Conservation (phyloP, 2,329 filamentous ascomycete genomes). For the Hypoxylon sp. region DNA sequence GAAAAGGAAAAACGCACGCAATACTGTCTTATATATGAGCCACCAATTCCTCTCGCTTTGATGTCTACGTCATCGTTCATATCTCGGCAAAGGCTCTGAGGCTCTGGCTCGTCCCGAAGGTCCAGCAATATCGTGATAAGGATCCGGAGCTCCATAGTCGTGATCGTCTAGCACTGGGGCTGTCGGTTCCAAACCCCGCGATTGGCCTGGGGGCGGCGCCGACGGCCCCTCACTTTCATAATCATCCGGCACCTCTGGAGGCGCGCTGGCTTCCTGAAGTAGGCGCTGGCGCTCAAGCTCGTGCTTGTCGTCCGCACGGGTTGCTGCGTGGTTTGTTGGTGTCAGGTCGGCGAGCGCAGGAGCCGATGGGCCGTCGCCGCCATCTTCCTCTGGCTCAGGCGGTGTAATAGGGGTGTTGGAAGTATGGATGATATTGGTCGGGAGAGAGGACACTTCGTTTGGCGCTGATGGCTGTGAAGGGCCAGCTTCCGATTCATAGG, state of each 20-base stretch:
- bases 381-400: slow-evolving; percentile 45
- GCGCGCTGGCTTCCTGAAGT: slow-evolving; percentile 74
- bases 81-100: slow-evolving; percentile 53
- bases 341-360: slow-evolving; percentile 40
- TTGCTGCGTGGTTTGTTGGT: slow-evolving; percentile 54
- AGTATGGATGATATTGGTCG: slow-evolving; percentile 17
- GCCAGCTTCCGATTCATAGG: slow-evolving; percentile 52
- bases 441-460: slow-evolving; percentile 24
- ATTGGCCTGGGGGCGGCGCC: slow-evolving; percentile 36
- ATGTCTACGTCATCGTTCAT: slow-evolving; percentile 51
- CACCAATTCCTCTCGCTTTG: not conserved
- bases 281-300: slow-evolving; percentile 78
- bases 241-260: slow-evolving; percentile 69
- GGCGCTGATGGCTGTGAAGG: slow-evolving; percentile 57
- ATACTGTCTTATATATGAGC: slow-evolving; percentile 1
- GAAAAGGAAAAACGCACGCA: slow-evolving; percentile 4
- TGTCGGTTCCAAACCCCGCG: slow-evolving; percentile 49
- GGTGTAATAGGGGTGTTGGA: slow-evolving; percentile 17
- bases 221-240: slow-evolving; percentile 54
- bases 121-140: slow-evolving; percentile 65
- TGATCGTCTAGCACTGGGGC: slow-evolving; percentile 51
- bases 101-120: slow-evolving; percentile 52
- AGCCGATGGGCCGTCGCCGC: slow-evolving; percentile 43
- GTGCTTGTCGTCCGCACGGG: slow-evolving; percentile 70
- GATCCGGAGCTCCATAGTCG: slow-evolving; percentile 46